These are phyloP conservation scores for Acanthamoeba divionensis DNA, from an alignment of 208 protist species.

Conservation along the genomic window DNA sequence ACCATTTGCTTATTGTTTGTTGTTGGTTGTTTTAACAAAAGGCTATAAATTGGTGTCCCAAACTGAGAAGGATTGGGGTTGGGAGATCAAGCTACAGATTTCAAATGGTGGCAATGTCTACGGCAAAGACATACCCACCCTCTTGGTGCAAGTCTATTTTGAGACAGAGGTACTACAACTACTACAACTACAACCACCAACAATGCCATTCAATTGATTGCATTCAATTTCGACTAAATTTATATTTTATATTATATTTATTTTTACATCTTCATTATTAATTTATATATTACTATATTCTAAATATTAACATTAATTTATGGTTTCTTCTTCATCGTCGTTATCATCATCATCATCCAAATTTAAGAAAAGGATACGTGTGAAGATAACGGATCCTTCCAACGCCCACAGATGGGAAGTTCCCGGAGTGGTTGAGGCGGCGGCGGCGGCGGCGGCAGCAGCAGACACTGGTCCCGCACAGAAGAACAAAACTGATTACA, in stretches of 20 bases:
- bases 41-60: neutral
- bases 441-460: neutral
- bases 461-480: no score
- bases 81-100: neutral
- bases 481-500: neutral
- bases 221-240: neutral
- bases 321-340: neutral
- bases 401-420: conserved; percentile 63
- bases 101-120: conserved; percentile 39
- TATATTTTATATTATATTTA: neutral
- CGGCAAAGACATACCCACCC: conserved; percentile 59
- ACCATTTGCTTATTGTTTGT: neutral
- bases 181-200: neutral
- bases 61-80: neutral
- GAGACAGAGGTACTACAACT: neutral
- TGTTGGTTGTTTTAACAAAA: neutral
- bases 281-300: no score
- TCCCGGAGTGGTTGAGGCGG: conserved; percentile 10
- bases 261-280: neutral
- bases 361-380: conserved; percentile 1
- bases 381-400: conserved; percentile 66
- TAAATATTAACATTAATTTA: neutral
- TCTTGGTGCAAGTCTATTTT: conserved; percentile 58
- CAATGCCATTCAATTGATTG: neutral
- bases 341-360: neutral